phyloP scores from a whole-genome alignment of 176 grass and related monocot species.

The Themeda triandra region DNA sequence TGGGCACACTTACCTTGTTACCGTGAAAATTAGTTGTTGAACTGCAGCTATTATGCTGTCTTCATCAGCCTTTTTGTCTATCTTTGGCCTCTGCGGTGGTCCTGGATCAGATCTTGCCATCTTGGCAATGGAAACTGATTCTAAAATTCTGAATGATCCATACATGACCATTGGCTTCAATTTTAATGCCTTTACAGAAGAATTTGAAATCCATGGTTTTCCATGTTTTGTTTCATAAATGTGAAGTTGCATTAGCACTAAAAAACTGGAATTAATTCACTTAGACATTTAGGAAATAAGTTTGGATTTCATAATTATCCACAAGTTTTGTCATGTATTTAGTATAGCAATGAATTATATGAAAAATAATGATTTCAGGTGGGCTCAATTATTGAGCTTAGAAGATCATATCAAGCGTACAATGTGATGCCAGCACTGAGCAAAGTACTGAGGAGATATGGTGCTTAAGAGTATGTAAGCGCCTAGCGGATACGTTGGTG shows the following conservation, averaged over 20 bases:
- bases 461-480: constrained; percentile 48
- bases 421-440: constrained; percentile 98
- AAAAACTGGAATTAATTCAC: neutral
- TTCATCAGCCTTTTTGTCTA: constrained; percentile 19
- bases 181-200: neutral
- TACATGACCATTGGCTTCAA: neutral
- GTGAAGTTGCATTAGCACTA: neutral
- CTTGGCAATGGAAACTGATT: neutral
- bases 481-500: neutral
- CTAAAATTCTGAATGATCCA: constrained; percentile 12
- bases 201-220: neutral
- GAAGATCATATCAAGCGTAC: constrained; percentile 98
- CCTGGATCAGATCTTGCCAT: neutral
- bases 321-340: neutral
- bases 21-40: constrained; percentile 17
- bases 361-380: constrained; percentile 62
- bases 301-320: constrained; percentile 5
- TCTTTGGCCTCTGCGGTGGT: neutral
- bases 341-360: neutral
- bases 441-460: constrained; percentile 98
- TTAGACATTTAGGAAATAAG: neutral
- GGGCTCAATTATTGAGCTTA: constrained; percentile 94
- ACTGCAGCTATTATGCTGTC: constrained; percentile 9
- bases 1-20: constrained; percentile 22
- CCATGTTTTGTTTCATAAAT: neutral